Conservation (phyloP, 495 filamentous ascomycete species). For the Neohortaea acidophila region DNA sequence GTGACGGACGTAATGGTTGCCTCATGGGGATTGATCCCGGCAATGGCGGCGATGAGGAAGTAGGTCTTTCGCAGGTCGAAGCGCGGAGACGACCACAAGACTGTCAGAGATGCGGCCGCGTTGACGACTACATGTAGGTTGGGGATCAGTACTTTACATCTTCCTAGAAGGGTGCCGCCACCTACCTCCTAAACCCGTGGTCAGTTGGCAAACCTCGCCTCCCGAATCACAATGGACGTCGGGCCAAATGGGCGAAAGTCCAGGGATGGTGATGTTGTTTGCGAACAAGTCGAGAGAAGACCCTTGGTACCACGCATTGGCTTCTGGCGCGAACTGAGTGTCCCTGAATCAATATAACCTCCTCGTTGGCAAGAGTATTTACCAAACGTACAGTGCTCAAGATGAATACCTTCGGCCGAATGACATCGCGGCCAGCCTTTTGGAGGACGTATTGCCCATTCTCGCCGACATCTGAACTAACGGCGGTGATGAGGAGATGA, state of each 20-base stretch:
- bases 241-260: neutral
- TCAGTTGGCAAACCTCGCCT: neutral
- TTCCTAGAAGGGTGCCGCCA: too few species aligned
- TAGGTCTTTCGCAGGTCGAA: slow-evolving; percentile 56
- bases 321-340: slow-evolving; percentile 57
- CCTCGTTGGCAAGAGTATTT: too few species aligned
- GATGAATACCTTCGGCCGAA: slow-evolving; percentile 53
- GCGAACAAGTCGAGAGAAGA: slow-evolving; percentile 45
- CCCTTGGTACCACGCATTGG: slow-evolving; percentile 49
- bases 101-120: slow-evolving; percentile 46
- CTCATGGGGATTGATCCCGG: slow-evolving; percentile 52
- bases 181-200: too few species aligned
- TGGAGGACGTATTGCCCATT: too few species aligned
- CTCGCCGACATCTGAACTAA: too few species aligned
- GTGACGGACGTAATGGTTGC: slow-evolving; percentile 47
- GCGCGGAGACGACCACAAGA: slow-evolving; percentile 41
- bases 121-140: too few species aligned
- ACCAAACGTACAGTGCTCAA: too few species aligned
- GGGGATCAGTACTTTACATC: too few species aligned
- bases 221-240: neutral
- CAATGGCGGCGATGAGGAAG: slow-evolving; percentile 58
- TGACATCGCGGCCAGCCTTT: slow-evolving; percentile 5
- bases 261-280: slow-evolving; percentile 41
- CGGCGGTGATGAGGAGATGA: too few species aligned
- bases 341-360: too few species aligned